A percentile compares a stretch with the other conserved stretches of the same genome.
Evolutionary conservation across 2,329 filamentous ascomycete species (phyloP).

Genomic region (Cryphonectria parasitica): DNA sequence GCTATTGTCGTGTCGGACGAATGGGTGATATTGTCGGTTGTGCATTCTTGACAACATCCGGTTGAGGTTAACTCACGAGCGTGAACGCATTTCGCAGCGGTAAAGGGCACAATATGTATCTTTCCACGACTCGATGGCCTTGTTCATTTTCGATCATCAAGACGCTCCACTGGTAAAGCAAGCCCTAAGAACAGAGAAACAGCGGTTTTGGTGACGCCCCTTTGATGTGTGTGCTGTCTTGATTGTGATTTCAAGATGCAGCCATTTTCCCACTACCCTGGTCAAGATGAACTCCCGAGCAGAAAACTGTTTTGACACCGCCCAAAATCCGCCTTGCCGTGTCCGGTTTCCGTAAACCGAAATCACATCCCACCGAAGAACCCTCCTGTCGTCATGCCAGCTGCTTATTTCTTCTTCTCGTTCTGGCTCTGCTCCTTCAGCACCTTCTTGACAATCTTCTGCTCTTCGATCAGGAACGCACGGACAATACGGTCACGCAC

Average conservation of each 20-base stretch:
- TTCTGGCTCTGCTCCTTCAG: conserved; percentile 93
- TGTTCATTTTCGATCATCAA: conserved; percentile 53
- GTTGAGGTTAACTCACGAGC: not conserved
- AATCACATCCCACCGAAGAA: conserved; percentile 35
- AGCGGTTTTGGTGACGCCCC: conserved; percentile 32
- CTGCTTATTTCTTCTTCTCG: conserved; percentile 72
- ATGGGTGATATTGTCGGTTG: not conserved
- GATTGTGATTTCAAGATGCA: conserved; percentile 47
- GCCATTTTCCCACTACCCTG: conserved; percentile 44
- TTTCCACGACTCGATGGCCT: conserved; percentile 37
- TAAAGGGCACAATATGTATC: conserved; percentile 6
- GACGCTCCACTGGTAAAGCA: conserved; percentile 47
- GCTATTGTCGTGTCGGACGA: no score
- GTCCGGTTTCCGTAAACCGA: conserved; percentile 38
- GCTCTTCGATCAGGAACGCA: conserved; percentile 99
- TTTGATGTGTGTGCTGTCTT: conserved; percentile 25
- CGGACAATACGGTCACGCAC: conserved; percentile 97
- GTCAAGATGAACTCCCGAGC: conserved; percentile 54
- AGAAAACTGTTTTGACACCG: conserved; percentile 50
- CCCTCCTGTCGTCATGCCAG: conserved; percentile 38
- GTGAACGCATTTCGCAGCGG: conserved; percentile 19
- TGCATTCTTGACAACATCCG: not conserved
- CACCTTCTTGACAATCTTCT: conserved; percentile 99
- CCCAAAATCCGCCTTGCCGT: conserved; percentile 29
- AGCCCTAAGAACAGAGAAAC: conserved; percentile 46